Percentiles rank a stretch among this genome's conserved stretches.
phyloP scores from a whole-genome alignment of 148 eudicot genomes.

The Selenicereus undatus region DNA sequence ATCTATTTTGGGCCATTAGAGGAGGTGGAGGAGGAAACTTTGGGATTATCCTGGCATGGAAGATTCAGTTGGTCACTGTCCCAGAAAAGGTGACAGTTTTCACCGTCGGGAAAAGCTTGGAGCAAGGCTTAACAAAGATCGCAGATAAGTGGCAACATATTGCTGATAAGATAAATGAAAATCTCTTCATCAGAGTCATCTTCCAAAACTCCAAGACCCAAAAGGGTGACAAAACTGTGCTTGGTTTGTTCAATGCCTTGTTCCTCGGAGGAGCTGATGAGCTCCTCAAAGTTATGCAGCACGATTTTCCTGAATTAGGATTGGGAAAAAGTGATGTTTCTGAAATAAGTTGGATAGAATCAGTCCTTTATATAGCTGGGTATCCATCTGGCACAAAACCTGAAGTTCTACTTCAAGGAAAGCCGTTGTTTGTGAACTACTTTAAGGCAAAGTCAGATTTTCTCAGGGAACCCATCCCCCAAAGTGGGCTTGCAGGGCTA shows the following conservation, averaged over 20 bases:
- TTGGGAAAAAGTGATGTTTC: conserved; percentile 25
- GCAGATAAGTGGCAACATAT: conserved; percentile 31
- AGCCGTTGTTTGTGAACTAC: conserved; percentile 28
- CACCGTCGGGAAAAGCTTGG: conserved; percentile 28
- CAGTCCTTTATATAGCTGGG: conserved; percentile 30
- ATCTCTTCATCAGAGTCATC: conserved; percentile 32
- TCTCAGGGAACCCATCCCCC: conserved; percentile 27
- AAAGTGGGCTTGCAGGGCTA: conserved; percentile 27
- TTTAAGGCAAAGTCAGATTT: conserved; percentile 37
- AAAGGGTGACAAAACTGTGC: conserved; percentile 29
- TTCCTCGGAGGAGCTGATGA: conserved; percentile 27
- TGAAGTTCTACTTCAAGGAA: conserved; percentile 28
- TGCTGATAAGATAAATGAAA: conserved; percentile 31
- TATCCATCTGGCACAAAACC: conserved; percentile 32
- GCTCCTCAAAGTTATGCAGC: conserved; percentile 24
- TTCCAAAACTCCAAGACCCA: conserved; percentile 26
- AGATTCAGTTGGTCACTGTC: conserved; percentile 37
- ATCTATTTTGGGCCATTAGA: conserved; percentile 51
- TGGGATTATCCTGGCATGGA: conserved; percentile 44
- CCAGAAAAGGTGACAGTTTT: conserved; percentile 41
- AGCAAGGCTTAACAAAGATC: conserved; percentile 25
- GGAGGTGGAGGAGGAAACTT: conserved; percentile 42
- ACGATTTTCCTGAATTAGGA: conserved; percentile 31
- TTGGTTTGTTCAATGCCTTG: conserved; percentile 34
- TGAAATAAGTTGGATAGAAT: conserved; percentile 35